These are phyloP conservation scores for Atkinsonella texensis DNA, from an alignment of 2,329 filamentous ascomycete genomes.

Conservation along the genomic window DNA sequence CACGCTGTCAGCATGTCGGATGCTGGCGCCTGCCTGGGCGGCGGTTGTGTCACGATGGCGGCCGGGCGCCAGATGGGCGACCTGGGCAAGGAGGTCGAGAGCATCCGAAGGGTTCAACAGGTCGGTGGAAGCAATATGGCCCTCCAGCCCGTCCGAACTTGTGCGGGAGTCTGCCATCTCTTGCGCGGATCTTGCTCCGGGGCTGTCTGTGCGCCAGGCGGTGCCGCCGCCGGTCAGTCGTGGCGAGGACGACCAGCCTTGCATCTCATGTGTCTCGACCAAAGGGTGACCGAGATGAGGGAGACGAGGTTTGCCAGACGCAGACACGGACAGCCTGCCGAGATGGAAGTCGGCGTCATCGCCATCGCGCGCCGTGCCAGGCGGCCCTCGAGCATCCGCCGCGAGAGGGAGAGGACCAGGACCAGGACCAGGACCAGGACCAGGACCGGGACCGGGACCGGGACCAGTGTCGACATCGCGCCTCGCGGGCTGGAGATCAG, in stretches of 20 bases:
- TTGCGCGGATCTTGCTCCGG: constrained; percentile 7
- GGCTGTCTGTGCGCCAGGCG: constrained; percentile 7
- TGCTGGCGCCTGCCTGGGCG: constrained; percentile 7
- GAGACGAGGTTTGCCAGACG: background rate
- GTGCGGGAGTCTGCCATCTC: constrained; percentile 7
- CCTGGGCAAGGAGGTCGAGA: constrained; percentile 27
- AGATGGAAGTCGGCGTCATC: constrained; percentile 4
- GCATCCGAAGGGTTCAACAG: constrained; percentile 30
- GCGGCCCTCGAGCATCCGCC: background rate
- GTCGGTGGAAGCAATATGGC: constrained; percentile 27
- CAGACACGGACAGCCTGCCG: background rate
- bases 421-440: no score
- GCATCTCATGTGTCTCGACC: background rate
- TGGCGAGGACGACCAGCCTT: constrained; percentile 10
- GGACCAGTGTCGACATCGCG: background rate
- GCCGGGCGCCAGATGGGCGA: constrained; percentile 24
- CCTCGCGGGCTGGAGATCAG: constrained; percentile 4
- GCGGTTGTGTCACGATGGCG: constrained; percentile 6
- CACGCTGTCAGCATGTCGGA: constrained; percentile 6
- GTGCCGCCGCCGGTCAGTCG: constrained; percentile 4
- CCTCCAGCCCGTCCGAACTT: constrained; percentile 18
- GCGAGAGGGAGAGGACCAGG: no score
- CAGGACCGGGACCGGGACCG: no score
- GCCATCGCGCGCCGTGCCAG: constrained; percentile 5
- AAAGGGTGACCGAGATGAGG: background rate